A percentile compares a stretch with the other conserved stretches of the same genome.
Conservation (phyloP, 192 early-diverging fungal genomes). For the Coemansia sp. region DNA sequence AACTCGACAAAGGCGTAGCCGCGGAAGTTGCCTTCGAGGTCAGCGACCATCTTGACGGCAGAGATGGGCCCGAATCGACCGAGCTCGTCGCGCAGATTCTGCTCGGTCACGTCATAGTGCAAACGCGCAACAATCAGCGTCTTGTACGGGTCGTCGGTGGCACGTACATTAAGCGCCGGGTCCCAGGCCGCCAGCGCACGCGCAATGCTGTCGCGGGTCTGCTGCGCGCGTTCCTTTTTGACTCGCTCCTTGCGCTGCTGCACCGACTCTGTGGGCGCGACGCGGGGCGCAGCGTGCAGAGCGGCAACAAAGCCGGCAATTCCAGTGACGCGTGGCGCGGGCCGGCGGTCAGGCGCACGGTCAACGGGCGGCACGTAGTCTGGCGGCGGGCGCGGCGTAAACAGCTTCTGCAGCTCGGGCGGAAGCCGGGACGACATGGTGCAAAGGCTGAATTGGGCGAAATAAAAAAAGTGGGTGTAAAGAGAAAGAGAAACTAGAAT, state of each 20-base stretch:
- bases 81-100: slow-evolving; percentile 75
- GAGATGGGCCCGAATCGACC: slow-evolving; percentile 68
- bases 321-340: slow-evolving; percentile 30
- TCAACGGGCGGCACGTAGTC: slow-evolving; percentile 25
- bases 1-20: slow-evolving; percentile 97
- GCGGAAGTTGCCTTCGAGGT: slow-evolving; percentile 70
- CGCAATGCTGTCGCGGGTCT: slow-evolving; percentile 35
- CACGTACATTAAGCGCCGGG: slow-evolving; percentile 61
- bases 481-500: too few species aligned
- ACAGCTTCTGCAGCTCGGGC: slow-evolving; percentile 44
- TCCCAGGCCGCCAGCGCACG: slow-evolving; percentile 45
- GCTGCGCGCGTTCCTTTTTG: slow-evolving; percentile 30
- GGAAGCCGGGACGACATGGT: slow-evolving; percentile 50
- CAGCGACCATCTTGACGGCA: slow-evolving; percentile 72
- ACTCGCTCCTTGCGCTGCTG: slow-evolving; percentile 43
- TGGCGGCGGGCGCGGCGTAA: slow-evolving; percentile 47
- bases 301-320: slow-evolving; percentile 31
- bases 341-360: slow-evolving; percentile 28
- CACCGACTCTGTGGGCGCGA: slow-evolving; percentile 26
- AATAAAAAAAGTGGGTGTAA: too few species aligned
- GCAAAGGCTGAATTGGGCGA: neutral
- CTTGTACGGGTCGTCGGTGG: slow-evolving; percentile 86
- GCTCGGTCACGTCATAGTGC: slow-evolving; percentile 51
- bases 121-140: slow-evolving; percentile 86
- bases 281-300: slow-evolving; percentile 13